Evolutionary conservation across 257 asterid species (phyloP), one percentile per base, ranked within the genome.

Genomic region (Coffea canephora): DNA sequence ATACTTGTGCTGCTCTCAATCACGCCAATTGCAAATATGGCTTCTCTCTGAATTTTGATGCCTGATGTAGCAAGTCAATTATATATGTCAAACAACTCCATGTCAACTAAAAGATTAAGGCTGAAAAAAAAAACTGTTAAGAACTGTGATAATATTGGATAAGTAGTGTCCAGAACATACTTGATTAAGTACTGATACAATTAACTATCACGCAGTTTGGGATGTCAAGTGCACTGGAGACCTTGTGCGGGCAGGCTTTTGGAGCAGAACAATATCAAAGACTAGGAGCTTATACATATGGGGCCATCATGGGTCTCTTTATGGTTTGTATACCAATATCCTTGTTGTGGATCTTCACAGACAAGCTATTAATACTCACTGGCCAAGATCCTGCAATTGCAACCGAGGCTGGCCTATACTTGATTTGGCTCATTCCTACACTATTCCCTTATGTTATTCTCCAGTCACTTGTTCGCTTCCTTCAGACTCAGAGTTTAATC

Each of bases 211-310:
- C 31, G 82, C 92, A 95, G 98, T 83, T 82, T 77, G 98, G 97
- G 50, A 91, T 93, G 96, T 80, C 97, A 6, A 85, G 98, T 81
- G 98, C 94, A 41, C 61, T 95, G 86, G 99, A 95, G 80, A 93
- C 43, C 43, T 39, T 39, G 43, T 39, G 43, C 4, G 43, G 43
- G 43, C 43, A 39, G 43, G 43, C 43, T 16, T 95, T 88, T 54
- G 98, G 98, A 36, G 99, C 98, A 8, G 81, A 82, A 82, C 94
- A 89, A 27, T 90, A 88, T 64, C 81, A 82, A 41, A 89, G 80
- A 83, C 90, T 95, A 25, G 98, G 98, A 78, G 74, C 85, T 7
- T 83, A 80, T 49, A 84, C 89, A 31, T 86, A 72, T 41, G 90
- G 93, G 8, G 92, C 96, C 0, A 85, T 85, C 52, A 39, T 92